phyloP scores from a whole-genome alignment of 1,284 basidiomycete species.

The Ganoderma meredithae region DNA sequence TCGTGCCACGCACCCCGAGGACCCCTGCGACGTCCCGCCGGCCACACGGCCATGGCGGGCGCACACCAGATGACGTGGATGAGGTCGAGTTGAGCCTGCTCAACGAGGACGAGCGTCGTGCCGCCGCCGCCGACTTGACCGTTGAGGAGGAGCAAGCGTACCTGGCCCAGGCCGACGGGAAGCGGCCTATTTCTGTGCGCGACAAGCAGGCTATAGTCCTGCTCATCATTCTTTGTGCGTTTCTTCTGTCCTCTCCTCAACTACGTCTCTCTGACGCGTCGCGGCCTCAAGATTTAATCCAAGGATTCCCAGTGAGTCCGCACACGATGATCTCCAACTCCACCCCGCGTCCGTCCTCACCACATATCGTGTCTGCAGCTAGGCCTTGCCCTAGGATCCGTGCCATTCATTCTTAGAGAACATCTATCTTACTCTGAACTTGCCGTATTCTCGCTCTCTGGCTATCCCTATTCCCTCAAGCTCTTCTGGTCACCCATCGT shows the following conservation, averaged over 20 bases:
- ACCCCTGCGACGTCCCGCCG: conserved; percentile 48
- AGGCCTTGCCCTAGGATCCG: conserved; percentile 65
- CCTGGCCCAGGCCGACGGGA: conserved; percentile 42
- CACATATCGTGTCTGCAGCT: background rate
- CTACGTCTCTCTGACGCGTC: conserved; percentile 17
- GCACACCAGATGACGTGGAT: conserved; percentile 43
- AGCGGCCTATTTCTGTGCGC: conserved; percentile 65
- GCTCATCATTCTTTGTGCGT: conserved; percentile 89
- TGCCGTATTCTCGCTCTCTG: conserved; percentile 92
- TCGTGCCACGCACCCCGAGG: conserved; percentile 69
- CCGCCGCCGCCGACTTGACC: conserved; percentile 51
- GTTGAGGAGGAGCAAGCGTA: conserved; percentile 40
- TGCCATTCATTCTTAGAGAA: conserved; percentile 95
- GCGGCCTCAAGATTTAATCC: conserved; percentile 75
- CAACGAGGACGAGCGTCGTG: conserved; percentile 60
- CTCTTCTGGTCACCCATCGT: conserved; percentile 98
- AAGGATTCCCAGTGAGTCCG: conserved; percentile 91
- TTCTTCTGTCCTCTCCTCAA: conserved; percentile 15
- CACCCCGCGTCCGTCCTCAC: background rate
- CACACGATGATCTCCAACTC: background rate
- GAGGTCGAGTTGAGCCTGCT: conserved; percentile 73
- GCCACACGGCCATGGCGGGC: conserved; percentile 43
- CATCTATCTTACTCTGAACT: conserved; percentile 97
- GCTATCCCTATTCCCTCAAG: conserved; percentile 98
- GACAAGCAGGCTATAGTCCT: conserved; percentile 90